Conservation (phyloP, 768 basidiomycete species). For the Xerocomellus dryophilus region DNA sequence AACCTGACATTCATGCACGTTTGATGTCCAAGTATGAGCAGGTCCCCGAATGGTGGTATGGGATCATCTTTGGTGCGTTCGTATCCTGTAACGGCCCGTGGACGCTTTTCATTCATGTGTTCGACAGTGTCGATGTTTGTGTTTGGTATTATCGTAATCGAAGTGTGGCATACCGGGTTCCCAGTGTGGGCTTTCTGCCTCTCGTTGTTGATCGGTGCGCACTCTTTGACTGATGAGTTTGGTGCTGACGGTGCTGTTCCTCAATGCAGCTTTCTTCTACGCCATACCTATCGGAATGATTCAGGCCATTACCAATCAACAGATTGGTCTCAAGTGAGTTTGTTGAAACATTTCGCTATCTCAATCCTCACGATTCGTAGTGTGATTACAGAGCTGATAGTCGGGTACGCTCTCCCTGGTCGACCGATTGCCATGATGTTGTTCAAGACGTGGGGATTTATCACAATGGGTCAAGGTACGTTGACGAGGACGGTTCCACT, state of each 20-base stretch:
- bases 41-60: slow-evolving; percentile 65
- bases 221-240: slow-evolving; percentile 7
- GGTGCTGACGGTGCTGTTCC: not conserved
- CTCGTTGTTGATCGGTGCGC: slow-evolving; percentile 26
- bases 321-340: slow-evolving; percentile 52
- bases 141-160: slow-evolving; percentile 57
- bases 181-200: slow-evolving; percentile 44
- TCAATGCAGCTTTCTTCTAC: slow-evolving; percentile 48
- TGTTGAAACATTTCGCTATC: not conserved
- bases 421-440: slow-evolving; percentile 78
- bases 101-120: not conserved
- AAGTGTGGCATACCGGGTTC: slow-evolving; percentile 55
- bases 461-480: slow-evolving; percentile 50
- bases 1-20: slow-evolving; percentile 69
- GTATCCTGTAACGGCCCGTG: not conserved
- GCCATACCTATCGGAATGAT: slow-evolving; percentile 75
- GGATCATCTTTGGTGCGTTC: slow-evolving; percentile 25
- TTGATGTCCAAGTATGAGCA: slow-evolving; percentile 55
- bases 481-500: not conserved
- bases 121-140: slow-evolving; percentile 45
- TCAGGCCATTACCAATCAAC: slow-evolving; percentile 77
- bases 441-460: slow-evolving; percentile 72
- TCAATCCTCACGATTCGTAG: slow-evolving; percentile 8
- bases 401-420: slow-evolving; percentile 55
- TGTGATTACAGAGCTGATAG: slow-evolving; percentile 72